phyloP scores from a whole-genome alignment of 2,329 filamentous ascomycete species.

The Blumeria graminis region DNA sequence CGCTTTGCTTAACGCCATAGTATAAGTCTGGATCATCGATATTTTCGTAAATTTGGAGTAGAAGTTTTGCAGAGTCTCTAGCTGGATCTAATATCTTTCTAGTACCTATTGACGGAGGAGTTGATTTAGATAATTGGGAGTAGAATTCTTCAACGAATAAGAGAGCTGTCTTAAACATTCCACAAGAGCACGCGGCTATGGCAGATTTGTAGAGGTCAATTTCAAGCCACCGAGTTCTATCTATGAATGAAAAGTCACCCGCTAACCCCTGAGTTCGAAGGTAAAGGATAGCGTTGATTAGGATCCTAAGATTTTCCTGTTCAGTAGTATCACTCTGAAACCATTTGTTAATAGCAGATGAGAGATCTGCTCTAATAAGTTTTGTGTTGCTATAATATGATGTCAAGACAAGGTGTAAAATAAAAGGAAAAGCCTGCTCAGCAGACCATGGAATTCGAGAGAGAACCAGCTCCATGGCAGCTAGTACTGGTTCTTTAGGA shows the following conservation, averaged over 20 bases:
- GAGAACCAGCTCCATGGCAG: constrained; percentile 42
- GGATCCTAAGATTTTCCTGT: constrained; percentile 40
- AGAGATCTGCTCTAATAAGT: constrained; percentile 35
- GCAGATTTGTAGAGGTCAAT: constrained; percentile 51
- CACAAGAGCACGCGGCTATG: constrained; percentile 47
- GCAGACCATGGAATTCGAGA: constrained; percentile 43
- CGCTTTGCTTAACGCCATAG: constrained; percentile 64
- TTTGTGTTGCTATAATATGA: constrained; percentile 40
- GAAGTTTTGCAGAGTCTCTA: constrained; percentile 34
- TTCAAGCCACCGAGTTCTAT: constrained; percentile 66
- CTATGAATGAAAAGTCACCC: constrained; percentile 52
- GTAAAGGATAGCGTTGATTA: constrained; percentile 65
- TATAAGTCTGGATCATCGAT: constrained; percentile 93
- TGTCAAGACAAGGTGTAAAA: constrained; percentile 59
- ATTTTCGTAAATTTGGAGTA: constrained; percentile 68
- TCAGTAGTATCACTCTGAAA: constrained; percentile 25
- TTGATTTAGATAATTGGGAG: constrained; percentile 26
- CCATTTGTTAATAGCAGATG: constrained; percentile 37
- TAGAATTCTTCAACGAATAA: constrained; percentile 55
- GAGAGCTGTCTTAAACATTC: constrained; percentile 70
- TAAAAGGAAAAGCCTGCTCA: constrained; percentile 51
- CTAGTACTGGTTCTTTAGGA: constrained; percentile 40
- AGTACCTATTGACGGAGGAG: constrained; percentile 36
- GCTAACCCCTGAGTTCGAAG: constrained; percentile 59
- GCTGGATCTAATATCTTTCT: constrained; percentile 18